Conservation (phyloP, 768 basidiomycete species). For the Xerocomellus dryophilus region DNA sequence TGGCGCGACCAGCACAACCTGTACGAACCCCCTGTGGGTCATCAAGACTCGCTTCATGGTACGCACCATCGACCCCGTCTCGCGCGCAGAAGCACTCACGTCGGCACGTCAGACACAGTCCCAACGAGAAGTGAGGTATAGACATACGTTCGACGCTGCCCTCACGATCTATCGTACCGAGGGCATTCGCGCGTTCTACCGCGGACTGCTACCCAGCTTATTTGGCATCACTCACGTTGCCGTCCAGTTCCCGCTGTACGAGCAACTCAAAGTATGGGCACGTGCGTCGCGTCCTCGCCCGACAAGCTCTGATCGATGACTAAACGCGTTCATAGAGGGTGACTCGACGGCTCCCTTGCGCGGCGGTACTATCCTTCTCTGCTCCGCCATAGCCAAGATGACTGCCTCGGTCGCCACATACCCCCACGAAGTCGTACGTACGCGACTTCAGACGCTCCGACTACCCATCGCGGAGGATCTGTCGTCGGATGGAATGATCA, state of each 20-base stretch:
- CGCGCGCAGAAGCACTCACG: constrained; percentile 7
- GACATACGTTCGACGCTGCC: constrained; percentile 88
- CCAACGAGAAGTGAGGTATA: constrained; percentile 72
- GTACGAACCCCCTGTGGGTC: constrained; percentile 97
- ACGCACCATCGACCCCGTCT: constrained; percentile 14
- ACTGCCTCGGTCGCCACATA: constrained; percentile 93
- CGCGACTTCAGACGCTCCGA: constrained; percentile 87
- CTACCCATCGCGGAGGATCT: constrained; percentile 58
- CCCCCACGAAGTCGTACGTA: constrained; percentile 98
- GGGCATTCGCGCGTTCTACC: constrained; percentile 87
- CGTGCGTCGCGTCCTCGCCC: constrained; percentile 53
- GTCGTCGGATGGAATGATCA: constrained; percentile 62
- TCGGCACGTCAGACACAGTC: constrained; percentile 67
- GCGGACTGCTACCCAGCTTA: constrained; percentile 88
- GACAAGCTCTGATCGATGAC: background rate
- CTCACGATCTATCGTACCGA: constrained; percentile 86
- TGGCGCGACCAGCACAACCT: constrained; percentile 88
- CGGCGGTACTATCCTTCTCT: constrained; percentile 67
- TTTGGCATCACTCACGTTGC: constrained; percentile 94
- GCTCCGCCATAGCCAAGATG: constrained; percentile 95
- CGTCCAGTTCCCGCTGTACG: constrained; percentile 96
- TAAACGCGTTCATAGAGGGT: constrained; percentile 22
- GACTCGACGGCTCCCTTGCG: constrained; percentile 30
- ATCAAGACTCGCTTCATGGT: constrained; percentile 99
- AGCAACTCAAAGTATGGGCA: constrained; percentile 81